A percentile compares a stretch with the other conserved stretches of the same genome.
These are phyloP conservation scores for Stentor coeruleus DNA, from an alignment of 73 alveolate genomes.

Conservation along the genomic window DNA sequence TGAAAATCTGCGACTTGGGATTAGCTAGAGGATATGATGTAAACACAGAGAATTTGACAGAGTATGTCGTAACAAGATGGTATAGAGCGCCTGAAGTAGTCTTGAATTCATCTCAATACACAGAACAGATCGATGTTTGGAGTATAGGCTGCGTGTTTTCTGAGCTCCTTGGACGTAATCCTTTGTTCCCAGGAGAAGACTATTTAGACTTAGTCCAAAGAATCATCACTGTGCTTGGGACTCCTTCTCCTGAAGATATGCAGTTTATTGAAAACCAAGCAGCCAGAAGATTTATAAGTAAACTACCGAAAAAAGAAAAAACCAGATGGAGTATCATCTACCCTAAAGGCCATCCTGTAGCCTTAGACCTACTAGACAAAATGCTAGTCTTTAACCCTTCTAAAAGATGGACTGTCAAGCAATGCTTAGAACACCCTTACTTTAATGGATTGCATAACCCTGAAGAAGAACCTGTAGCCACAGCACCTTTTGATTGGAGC, in stretches of 20 bases:
- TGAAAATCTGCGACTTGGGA: constrained; percentile 75
- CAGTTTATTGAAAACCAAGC: constrained; percentile 82
- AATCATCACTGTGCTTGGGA: constrained; percentile 78
- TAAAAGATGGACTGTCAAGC: constrained; percentile 77
- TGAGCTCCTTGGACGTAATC: constrained; percentile 87
- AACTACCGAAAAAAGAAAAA: constrained; percentile 78
- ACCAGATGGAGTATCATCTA: constrained; percentile 75
- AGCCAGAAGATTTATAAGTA: constrained; percentile 75
- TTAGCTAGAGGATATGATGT: constrained; percentile 74
- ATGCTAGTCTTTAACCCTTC: constrained; percentile 90
- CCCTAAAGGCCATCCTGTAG: constrained; percentile 87
- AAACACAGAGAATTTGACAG: constrained; percentile 66
- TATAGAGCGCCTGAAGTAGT: constrained; percentile 57
- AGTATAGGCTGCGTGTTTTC: constrained; percentile 82
- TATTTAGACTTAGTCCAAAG: constrained; percentile 79
- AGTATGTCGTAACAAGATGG: constrained; percentile 73
- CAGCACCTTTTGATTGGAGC: constrained; percentile 79
- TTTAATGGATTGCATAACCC: constrained; percentile 85
- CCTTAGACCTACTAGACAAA: constrained; percentile 77
- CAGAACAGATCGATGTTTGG: constrained; percentile 75
- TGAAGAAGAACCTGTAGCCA: constrained; percentile 76
- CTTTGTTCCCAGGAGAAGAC: constrained; percentile 92
- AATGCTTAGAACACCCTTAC: constrained; percentile 85
- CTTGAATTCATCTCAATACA: constrained; percentile 73
- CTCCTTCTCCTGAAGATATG: constrained; percentile 86